A percentile compares a stretch with the other conserved stretches of the same genome.
Conservation (phyloP, 2,329 filamentous ascomycete genomes). For the Pseudocercospora ulei region DNA sequence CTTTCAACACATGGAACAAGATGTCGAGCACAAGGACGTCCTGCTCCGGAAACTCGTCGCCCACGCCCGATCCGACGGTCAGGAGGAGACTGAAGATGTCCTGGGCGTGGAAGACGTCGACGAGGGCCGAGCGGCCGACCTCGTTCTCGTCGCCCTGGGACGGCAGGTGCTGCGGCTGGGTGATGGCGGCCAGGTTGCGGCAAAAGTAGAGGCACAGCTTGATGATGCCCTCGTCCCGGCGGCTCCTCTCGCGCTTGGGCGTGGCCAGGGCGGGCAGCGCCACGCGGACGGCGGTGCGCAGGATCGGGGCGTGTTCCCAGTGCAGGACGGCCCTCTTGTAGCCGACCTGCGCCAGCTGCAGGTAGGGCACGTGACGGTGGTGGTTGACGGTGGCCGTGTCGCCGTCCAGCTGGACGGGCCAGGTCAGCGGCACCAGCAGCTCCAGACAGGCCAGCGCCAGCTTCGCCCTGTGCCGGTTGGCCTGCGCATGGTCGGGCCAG, state of each 20-base stretch:
- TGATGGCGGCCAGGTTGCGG: constrained; percentile 78
- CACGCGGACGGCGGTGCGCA: constrained; percentile 70
- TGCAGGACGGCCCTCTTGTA: constrained; percentile 88
- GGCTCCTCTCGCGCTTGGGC: constrained; percentile 61
- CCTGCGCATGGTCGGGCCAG: constrained; percentile 64
- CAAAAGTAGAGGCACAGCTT: constrained; percentile 82
- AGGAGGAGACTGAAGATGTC: constrained; percentile 79
- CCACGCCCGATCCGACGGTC: constrained; percentile 83
- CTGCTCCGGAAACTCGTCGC: constrained; percentile 81
- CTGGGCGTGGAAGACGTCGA: constrained; percentile 81
- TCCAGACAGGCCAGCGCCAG: constrained; percentile 80
- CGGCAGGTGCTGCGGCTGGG: constrained; percentile 59
- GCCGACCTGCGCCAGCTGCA: constrained; percentile 74
- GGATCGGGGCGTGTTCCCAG: constrained; percentile 63
- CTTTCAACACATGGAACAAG: constrained; percentile 84
- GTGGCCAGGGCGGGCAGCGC: constrained; percentile 79
- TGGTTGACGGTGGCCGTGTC: constrained; percentile 85
- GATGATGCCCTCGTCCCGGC: constrained; percentile 82
- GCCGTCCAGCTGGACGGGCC: constrained; percentile 73
- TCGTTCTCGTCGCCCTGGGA: constrained; percentile 84
- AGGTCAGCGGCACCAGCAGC: constrained; percentile 82
- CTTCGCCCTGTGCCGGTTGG: constrained; percentile 66
- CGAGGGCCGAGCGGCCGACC: constrained; percentile 74
- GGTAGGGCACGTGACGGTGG: constrained; percentile 78
- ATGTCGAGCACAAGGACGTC: constrained; percentile 86